phyloP scores from a whole-genome alignment of 805 yeast species.

The Millerago galiae region DNA sequence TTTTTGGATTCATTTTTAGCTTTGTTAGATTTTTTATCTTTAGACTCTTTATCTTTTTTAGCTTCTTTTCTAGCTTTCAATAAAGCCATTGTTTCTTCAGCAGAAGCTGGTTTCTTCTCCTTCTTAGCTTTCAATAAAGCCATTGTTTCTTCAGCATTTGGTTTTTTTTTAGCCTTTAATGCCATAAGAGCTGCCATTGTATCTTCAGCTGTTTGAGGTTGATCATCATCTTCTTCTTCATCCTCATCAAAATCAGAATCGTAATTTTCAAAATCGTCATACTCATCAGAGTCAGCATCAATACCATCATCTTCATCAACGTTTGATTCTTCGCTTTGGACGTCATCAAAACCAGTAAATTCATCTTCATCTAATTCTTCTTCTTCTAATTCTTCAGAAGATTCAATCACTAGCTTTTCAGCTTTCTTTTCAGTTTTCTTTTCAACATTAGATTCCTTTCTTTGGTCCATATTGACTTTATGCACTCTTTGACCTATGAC shows the following conservation, averaged over 20 bases:
- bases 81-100: slow-evolving; percentile 38
- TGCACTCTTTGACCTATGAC: neutral
- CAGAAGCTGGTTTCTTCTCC: slow-evolving; percentile 16
- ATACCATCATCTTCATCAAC: slow-evolving; percentile 9
- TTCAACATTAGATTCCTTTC: slow-evolving; percentile 16
- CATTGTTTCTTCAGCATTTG: slow-evolving; percentile 35
- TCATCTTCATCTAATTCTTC: slow-evolving; percentile 23
- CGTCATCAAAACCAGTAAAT: slow-evolving; percentile 20
- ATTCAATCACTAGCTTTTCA: neutral
- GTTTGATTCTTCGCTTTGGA: neutral
- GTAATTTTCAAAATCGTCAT: slow-evolving; percentile 17
- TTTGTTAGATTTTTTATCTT: too few species aligned
- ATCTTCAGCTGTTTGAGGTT: slow-evolving; percentile 33
- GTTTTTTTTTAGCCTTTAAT: slow-evolving; percentile 30
- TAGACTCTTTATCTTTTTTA: too few species aligned
- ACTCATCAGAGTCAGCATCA: slow-evolving; percentile 25
- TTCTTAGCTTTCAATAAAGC: slow-evolving; percentile 31
- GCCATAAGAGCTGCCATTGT: slow-evolving; percentile 40
- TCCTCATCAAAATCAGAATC: slow-evolving; percentile 16
- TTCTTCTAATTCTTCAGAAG: slow-evolving; percentile 1
- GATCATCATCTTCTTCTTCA: slow-evolving; percentile 21
- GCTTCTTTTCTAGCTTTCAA: slow-evolving; percentile 23
- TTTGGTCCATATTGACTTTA: slow-evolving; percentile 18
- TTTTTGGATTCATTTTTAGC: slow-evolving; percentile 8
- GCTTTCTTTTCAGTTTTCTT: slow-evolving; percentile 19